Percentiles rank a stretch among this genome's conserved stretches.
Conservation (phyloP, 208 protist genomes). For the Acanthamoeba lenticulata region DNA sequence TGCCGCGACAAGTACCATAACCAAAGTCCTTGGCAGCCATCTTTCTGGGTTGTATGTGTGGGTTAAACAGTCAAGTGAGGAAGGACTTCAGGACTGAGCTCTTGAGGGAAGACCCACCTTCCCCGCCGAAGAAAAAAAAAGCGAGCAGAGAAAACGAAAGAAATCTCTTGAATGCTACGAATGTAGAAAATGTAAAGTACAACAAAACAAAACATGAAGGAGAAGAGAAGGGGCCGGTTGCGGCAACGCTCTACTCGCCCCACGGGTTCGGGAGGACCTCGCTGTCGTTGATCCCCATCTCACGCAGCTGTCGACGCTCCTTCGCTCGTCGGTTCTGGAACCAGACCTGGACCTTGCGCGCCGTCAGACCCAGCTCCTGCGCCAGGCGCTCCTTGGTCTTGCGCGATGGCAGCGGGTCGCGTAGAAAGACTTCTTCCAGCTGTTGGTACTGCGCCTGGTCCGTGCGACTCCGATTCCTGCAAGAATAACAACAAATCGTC, state of each 20-base stretch:
- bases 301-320: background rate
- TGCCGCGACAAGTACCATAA: background rate
- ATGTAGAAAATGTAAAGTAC: no score
- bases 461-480: background rate
- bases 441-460: slow-evolving; percentile 1
- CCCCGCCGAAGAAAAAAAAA: no score
- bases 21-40: background rate
- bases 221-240: background rate
- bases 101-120: no score
- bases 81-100: no score
- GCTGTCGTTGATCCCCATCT: slow-evolving; percentile 3
- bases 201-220: background rate
- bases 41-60: background rate
- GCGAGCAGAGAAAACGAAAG: no score
- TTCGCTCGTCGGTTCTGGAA: slow-evolving; percentile 45
- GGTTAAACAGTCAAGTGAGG: background rate
- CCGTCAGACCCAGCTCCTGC: background rate
- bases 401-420: background rate
- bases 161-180: no score
- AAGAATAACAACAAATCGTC: background rate
- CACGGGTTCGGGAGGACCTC: background rate
- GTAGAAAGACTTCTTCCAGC: slow-evolving; percentile 9
- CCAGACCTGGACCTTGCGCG: background rate
- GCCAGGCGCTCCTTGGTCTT: slow-evolving; percentile 48
- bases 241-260: background rate